Evolutionary conservation across 2,329 filamentous ascomycete species (phyloP).

Genomic region (Exophiala viscosa): DNA sequence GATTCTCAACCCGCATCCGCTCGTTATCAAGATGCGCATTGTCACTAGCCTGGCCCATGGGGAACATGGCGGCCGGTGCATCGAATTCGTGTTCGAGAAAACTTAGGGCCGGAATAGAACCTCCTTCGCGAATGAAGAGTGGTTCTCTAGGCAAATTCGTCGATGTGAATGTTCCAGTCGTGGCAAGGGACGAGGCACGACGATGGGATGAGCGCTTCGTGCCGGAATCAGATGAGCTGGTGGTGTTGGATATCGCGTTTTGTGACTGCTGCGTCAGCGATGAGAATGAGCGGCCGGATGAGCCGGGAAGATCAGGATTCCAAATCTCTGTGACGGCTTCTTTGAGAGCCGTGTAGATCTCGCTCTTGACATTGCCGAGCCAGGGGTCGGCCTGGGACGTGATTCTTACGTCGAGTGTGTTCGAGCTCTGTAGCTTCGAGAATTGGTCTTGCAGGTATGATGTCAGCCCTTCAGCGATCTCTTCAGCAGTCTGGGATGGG

Average conservation of each 20-base stretch:
- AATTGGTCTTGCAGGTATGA: constrained; percentile 70
- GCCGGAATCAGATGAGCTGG: not conserved
- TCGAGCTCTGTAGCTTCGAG: constrained; percentile 69
- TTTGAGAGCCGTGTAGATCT: constrained; percentile 86
- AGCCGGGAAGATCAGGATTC: constrained; percentile 45
- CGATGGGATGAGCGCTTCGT: constrained; percentile 22
- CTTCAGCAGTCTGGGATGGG: constrained; percentile 81
- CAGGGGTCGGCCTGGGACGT: constrained; percentile 94
- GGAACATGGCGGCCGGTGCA: constrained; percentile 49
- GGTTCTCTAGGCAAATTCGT: constrained; percentile 24
- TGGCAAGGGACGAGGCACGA: constrained; percentile 39
- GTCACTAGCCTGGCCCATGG: constrained; percentile 92
- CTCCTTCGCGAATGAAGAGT: constrained; percentile 90
- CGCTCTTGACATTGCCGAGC: constrained; percentile 86
- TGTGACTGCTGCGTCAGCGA: constrained; percentile 29
- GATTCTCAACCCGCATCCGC: constrained; percentile 77
- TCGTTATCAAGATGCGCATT: constrained; percentile 94
- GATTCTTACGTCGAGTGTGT: constrained; percentile 74
- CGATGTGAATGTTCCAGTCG: constrained; percentile 26
- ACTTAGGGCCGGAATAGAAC: constrained; percentile 88
- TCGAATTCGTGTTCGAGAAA: constrained; percentile 50
- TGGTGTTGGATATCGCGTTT: constrained; percentile 6
- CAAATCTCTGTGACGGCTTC: constrained; percentile 80
- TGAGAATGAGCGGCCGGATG: constrained; percentile 25
- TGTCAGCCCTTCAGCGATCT: constrained; percentile 66